Evolutionary conservation across 164 flowering plant genomes (phyloP).

Genomic region (Sextonia rubra): DNA sequence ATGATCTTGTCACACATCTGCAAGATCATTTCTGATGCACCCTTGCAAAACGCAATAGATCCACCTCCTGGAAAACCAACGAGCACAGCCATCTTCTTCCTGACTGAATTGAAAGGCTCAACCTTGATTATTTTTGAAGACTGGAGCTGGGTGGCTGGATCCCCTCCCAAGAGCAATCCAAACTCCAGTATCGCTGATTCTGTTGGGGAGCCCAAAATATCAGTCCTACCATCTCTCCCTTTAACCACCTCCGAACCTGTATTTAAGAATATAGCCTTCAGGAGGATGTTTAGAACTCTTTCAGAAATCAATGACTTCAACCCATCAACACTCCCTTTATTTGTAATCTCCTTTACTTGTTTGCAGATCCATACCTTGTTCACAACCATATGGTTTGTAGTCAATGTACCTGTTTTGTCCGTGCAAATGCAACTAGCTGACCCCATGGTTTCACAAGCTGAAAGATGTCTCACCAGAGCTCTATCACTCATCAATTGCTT

Average conservation of each 20-base stretch:
- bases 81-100: constrained; percentile 76
- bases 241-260: constrained; percentile 57
- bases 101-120: constrained; percentile 77
- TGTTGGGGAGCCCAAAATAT: constrained; percentile 65
- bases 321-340: constrained; percentile 6
- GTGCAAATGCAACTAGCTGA: constrained; percentile 52
- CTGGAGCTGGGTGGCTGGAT: constrained; percentile 33
- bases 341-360: constrained; percentile 18
- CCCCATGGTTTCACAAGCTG: constrained; percentile 64
- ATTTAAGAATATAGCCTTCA: constrained; percentile 40
- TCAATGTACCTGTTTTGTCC: constrained; percentile 56
- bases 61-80: constrained; percentile 48
- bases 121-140: constrained; percentile 38
- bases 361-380: constrained; percentile 32
- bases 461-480: constrained; percentile 45
- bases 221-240: constrained; percentile 44
- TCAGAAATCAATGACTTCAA: constrained; percentile 22
- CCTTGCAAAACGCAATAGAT: constrained; percentile 64
- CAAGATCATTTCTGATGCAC: constrained; percentile 77
- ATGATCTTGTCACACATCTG: constrained; percentile 35
- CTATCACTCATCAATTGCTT: constrained; percentile 42
- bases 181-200: constrained; percentile 69
- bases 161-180: constrained; percentile 60
- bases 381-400: constrained; percentile 52
- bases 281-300: constrained; percentile 21